Percentiles rank a stretch among this genome's conserved stretches.
These are phyloP conservation scores for Pichia manshurica DNA, from an alignment of 805 yeast genomes.

Conservation along the genomic window DNA sequence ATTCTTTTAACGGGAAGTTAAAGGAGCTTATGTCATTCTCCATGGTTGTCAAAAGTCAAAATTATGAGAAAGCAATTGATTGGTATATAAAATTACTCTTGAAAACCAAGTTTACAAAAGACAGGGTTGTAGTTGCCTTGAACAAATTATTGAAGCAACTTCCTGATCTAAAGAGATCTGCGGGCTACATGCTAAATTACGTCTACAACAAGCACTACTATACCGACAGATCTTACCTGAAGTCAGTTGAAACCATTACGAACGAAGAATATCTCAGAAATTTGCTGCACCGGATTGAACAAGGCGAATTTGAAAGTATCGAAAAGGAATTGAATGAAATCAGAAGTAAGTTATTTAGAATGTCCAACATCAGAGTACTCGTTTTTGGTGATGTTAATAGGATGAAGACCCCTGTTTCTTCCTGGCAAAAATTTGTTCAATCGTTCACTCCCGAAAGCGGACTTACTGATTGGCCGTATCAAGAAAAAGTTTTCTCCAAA, in stretches of 20 bases:
- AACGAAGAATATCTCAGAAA: conserved; percentile 54
- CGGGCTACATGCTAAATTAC: conserved; percentile 59
- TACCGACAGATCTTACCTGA: conserved; percentile 56
- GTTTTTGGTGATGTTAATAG: conserved; percentile 62
- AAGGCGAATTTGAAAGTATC: conserved; percentile 47
- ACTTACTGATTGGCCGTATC: conserved; percentile 41
- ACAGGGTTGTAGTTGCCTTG: conserved; percentile 59
- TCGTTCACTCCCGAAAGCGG: neutral
- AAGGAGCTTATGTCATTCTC: conserved; percentile 61
- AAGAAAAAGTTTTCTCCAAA: conserved; percentile 47
- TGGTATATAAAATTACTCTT: conserved; percentile 71
- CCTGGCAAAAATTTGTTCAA: conserved; percentile 44
- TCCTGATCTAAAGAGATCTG: conserved; percentile 60
- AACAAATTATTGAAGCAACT: conserved; percentile 56
- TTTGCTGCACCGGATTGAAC: conserved; percentile 43
- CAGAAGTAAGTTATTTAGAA: conserved; percentile 45
- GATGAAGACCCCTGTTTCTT: conserved; percentile 48
- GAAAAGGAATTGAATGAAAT: conserved; percentile 46
- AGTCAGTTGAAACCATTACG: conserved; percentile 58
- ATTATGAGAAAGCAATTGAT: conserved; percentile 62
- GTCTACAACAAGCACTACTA: conserved; percentile 40
- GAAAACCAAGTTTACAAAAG: conserved; percentile 63
- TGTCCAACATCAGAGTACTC: conserved; percentile 58
- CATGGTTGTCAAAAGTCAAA: conserved; percentile 52
- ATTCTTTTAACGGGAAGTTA: conserved; percentile 54